These are phyloP conservation scores for Pseudozyma pruni DNA, from an alignment of 1,284 basidiomycete genomes.

Conservation along the genomic window DNA sequence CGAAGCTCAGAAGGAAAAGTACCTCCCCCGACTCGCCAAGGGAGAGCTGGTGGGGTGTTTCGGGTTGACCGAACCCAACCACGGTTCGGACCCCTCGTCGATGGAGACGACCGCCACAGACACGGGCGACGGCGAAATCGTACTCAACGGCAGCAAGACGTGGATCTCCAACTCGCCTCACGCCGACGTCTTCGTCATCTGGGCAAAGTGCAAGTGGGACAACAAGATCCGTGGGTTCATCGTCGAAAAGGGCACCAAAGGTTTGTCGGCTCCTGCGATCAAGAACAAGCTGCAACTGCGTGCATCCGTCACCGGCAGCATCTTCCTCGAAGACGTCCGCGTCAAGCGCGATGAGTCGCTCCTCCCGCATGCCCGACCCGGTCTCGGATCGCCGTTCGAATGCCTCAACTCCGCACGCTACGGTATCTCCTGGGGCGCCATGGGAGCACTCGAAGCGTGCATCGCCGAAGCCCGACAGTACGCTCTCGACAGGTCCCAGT, in stretches of 20 bases:
- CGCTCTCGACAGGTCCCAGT: constrained; percentile 85
- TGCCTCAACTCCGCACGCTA: constrained; percentile 63
- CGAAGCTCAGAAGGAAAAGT: constrained; percentile 89
- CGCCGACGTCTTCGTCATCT: constrained; percentile 86
- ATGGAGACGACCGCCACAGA: constrained; percentile 95
- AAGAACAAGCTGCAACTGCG: constrained; percentile 92
- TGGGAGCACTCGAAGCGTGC: constrained; percentile 83
- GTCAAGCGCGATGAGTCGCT: constrained; percentile 55
- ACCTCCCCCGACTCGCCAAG: constrained; percentile 83
- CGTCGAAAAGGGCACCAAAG: constrained; percentile 87
- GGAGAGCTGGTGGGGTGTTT: constrained; percentile 93
- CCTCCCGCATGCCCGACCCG: constrained; percentile 55
- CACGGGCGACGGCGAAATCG: constrained; percentile 79
- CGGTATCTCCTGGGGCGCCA: constrained; percentile 64
- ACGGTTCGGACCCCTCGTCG: constrained; percentile 89
- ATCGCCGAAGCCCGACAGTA: constrained; percentile 82
- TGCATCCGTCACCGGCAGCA: constrained; percentile 88
- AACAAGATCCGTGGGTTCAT: constrained; percentile 90
- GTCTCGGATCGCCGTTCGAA: constrained; percentile 62
- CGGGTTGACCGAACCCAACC: constrained; percentile 94
- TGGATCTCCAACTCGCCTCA: constrained; percentile 83
- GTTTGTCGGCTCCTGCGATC: constrained; percentile 86
- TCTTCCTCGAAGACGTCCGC: constrained; percentile 76
- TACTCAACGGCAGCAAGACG: constrained; percentile 90
- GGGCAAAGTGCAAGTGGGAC: constrained; percentile 96